Percentiles rank a stretch among this genome's conserved stretches.
Evolutionary conservation across 2,329 filamentous ascomycete species (phyloP).

Genomic region (Botryotinia narcissicola): DNA sequence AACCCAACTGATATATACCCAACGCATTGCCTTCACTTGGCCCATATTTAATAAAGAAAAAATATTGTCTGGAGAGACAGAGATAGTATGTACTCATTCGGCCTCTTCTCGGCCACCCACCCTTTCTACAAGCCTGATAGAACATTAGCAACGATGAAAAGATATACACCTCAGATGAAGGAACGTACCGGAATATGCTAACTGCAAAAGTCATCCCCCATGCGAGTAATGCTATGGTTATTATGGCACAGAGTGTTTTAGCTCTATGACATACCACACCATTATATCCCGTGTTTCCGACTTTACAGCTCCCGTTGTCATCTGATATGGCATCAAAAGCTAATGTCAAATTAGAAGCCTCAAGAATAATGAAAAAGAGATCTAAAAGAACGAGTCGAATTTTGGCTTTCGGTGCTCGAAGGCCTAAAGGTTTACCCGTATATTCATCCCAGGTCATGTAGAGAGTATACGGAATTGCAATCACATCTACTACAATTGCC

Average conservation of each 20-base stretch:
- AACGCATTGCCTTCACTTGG: conserved; percentile 14
- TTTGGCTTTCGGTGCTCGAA: conserved; percentile 81
- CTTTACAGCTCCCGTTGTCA: conserved; percentile 56
- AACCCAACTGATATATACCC: conserved; percentile 2
- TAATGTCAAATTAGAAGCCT: conserved; percentile 86
- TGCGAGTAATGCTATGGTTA: conserved; percentile 78
- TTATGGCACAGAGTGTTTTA: conserved; percentile 71
- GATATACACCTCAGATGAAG: background rate
- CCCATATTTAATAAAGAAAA: conserved; percentile 15
- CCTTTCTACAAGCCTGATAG: conserved; percentile 53
- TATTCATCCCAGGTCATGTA: conserved; percentile 98
- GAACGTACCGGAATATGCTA: conserved; percentile 66
- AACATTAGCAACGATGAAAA: conserved; percentile 34
- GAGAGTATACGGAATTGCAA: conserved; percentile 84
- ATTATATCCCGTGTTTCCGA: conserved; percentile 40
- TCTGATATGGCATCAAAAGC: conserved; percentile 80
- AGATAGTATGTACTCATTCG: conserved; percentile 10
- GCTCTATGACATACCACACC: conserved; percentile 58
- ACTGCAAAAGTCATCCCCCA: conserved; percentile 90
- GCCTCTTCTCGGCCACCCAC: conserved; percentile 55
- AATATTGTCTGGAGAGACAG: conserved; percentile 9
- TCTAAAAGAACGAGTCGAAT: conserved; percentile 87
- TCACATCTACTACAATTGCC: conserved; percentile 82
- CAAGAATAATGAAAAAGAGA: conserved; percentile 95
- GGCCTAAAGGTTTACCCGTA: conserved; percentile 84